Conservation (phyloP, 345 rosid genomes). For the Combretum micranthum region DNA sequence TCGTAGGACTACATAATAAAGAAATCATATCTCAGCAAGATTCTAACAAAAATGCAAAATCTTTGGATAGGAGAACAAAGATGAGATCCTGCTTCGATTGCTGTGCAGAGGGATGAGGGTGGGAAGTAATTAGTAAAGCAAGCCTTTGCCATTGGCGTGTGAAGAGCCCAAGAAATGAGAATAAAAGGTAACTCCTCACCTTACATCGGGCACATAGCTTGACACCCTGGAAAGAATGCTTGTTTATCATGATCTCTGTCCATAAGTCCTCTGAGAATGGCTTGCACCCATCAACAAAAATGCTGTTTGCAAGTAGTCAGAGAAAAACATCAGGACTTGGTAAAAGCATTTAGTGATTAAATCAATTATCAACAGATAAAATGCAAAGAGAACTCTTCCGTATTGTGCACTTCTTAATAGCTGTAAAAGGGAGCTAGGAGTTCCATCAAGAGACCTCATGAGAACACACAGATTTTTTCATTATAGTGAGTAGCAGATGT, state of each 20-base stretch:
- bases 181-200: conserved; percentile 29
- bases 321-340: too few species aligned
- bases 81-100: not conserved
- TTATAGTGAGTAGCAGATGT: not conserved
- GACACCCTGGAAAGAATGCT: conserved; percentile 52
- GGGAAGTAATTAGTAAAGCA: too few species aligned
- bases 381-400: too few species aligned
- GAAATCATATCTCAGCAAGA: too few species aligned
- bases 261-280: conserved; percentile 86
- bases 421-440: too few species aligned
- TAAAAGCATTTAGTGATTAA: too few species aligned
- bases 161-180: not conserved
- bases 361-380: not conserved
- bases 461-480: not conserved
- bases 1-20: too few species aligned
- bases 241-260: conserved; percentile 55
- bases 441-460: not conserved
- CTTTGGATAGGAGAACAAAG: too few species aligned
- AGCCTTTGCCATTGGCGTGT: not conserved
- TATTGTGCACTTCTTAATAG: too few species aligned
- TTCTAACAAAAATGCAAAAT: too few species aligned
- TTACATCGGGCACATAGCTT: conserved; percentile 78
- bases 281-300: conserved; percentile 71
- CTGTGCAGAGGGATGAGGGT: not conserved
- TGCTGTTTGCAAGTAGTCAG: conserved; percentile 31